Conservation (phyloP, 176 grass and related monocot species). For the Cenchrus americanus region DNA sequence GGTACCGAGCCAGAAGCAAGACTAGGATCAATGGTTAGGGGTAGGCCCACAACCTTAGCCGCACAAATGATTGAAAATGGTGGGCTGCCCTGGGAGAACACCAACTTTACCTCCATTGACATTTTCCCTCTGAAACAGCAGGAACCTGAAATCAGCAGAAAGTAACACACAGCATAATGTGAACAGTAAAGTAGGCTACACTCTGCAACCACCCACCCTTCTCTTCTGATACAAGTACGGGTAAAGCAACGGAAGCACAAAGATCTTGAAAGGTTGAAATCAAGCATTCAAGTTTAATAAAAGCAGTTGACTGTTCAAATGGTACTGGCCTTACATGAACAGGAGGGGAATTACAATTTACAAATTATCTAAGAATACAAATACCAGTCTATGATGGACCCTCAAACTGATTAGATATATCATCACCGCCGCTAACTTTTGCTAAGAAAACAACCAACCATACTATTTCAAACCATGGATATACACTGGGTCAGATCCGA, state of each 20-base stretch:
- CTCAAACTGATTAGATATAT: background rate
- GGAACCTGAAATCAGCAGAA: background rate
- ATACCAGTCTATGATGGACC: background rate
- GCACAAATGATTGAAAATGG: conserved; percentile 73
- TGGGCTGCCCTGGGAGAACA: conserved; percentile 59
- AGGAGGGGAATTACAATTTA: background rate
- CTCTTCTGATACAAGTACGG: background rate
- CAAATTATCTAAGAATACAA: background rate
- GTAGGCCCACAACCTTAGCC: conserved; percentile 59
- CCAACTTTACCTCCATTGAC: conserved; percentile 59
- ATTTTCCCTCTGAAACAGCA: background rate
- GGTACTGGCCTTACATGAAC: background rate
- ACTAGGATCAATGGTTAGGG: conserved; percentile 52
- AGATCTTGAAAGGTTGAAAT: background rate
- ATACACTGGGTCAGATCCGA: background rate
- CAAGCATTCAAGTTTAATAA: background rate
- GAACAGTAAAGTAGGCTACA: background rate
- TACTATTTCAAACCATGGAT: background rate
- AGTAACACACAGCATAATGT: background rate
- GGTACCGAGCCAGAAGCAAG: conserved; percentile 59
- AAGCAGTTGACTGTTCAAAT: background rate
- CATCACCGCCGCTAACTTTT: background rate
- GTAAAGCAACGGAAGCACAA: background rate
- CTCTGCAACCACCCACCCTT: too few relatives aligned
- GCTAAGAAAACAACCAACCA: background rate